phyloP scores from a whole-genome alignment of 768 basidiomycete species.

The Udeniomyces megalosporus region DNA sequence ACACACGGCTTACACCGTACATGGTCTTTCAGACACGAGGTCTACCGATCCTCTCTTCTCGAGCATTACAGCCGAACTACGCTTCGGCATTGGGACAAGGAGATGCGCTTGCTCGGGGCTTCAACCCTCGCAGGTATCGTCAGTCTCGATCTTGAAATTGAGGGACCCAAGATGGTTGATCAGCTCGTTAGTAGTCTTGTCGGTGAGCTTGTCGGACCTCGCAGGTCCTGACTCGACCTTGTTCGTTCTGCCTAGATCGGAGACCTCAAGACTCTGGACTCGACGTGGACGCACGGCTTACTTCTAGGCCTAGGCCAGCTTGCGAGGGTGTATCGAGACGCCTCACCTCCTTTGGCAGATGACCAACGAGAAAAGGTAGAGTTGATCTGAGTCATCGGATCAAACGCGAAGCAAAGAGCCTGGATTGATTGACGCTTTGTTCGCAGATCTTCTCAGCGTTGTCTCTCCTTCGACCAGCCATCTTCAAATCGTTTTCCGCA shows the following conservation, averaged over 20 bases:
- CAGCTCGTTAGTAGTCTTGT: constrained; percentile 39
- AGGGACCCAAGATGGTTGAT: constrained; percentile 39
- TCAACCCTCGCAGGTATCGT: constrained; percentile 57
- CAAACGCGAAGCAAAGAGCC: too few relatives aligned
- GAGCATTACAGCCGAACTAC: constrained; percentile 58
- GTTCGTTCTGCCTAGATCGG: constrained; percentile 17
- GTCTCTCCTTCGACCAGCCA: not conserved
- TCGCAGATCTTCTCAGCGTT: constrained; percentile 1
- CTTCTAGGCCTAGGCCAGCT: constrained; percentile 60
- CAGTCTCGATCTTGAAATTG: constrained; percentile 39
- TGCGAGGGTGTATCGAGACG: constrained; percentile 41
- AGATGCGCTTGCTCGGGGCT: constrained; percentile 61
- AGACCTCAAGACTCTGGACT: constrained; percentile 47
- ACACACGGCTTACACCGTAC: not conserved
- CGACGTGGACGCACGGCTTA: constrained; percentile 60
- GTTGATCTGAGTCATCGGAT: too few relatives aligned
- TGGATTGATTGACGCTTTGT: not conserved
- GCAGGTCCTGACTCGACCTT: too few relatives aligned
- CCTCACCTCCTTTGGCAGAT: constrained; percentile 20
- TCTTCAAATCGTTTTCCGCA: constrained; percentile 49
- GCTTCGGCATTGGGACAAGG: constrained; percentile 73
- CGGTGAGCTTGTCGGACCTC: too few relatives aligned
- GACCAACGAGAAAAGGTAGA: constrained; percentile 29
- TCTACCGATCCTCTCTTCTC: constrained; percentile 46
- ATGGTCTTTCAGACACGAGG: constrained; percentile 42